phyloP scores from a whole-genome alignment of 768 basidiomycete genomes.

The Lactarius pseudohatsudake region DNA sequence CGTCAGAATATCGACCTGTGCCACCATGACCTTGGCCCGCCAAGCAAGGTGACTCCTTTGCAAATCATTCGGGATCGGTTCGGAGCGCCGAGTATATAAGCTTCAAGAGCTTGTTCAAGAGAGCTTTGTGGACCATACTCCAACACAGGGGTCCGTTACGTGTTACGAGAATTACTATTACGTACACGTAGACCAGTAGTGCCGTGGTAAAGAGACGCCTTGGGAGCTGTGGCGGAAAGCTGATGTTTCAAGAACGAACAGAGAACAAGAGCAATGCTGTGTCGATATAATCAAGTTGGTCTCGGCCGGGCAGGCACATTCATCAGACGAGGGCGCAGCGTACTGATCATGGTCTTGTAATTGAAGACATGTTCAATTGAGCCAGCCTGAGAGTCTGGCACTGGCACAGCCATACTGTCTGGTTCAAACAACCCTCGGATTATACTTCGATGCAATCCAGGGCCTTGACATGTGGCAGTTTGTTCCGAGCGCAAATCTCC shows the following conservation, averaged over 20 bases:
- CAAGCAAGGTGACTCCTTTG: not conserved
- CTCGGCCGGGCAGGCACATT: not conserved
- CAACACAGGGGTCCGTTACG: too few species aligned
- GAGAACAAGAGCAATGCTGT: not conserved
- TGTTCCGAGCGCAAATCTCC: not conserved
- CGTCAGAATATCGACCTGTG: too few species aligned
- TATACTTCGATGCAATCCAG: not conserved
- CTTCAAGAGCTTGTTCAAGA: not conserved
- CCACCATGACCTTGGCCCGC: too few species aligned
- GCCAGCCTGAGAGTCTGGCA: not conserved
- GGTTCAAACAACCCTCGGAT: not conserved
- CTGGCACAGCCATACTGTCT: not conserved
- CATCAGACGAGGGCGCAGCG: not conserved
- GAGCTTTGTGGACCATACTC: too few species aligned
- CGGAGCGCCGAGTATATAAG: not conserved
- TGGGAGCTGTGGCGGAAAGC: not conserved
- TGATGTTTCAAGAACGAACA: not conserved
- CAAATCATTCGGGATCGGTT: not conserved
- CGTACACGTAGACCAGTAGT: not conserved
- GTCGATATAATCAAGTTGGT: not conserved
- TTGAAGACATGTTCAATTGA: not conserved
- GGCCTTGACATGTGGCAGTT: not conserved
- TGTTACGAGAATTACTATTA: too few species aligned
- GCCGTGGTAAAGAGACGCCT: not conserved
- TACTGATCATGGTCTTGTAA: not conserved